phyloP scores from a whole-genome alignment of 352 stramenopile genomes.

The Globisporangium orthogonon region DNA sequence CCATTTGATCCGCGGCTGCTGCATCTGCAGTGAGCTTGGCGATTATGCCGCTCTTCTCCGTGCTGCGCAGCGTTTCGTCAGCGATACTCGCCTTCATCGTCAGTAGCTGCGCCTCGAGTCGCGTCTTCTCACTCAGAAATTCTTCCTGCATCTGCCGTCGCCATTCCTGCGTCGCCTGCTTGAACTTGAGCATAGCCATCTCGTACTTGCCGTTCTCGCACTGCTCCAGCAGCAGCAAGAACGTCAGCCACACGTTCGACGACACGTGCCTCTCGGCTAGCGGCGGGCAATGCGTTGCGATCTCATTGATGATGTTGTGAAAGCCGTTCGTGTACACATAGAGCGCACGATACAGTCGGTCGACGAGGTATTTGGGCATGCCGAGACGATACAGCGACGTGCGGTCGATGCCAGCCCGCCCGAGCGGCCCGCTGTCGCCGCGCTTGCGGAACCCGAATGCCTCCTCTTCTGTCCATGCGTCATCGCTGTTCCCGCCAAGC shows the following conservation, averaged over 20 bases:
- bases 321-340: constrained; percentile 86
- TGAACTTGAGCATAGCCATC: constrained; percentile 85
- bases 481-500: constrained; percentile 17
- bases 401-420: constrained; percentile 62
- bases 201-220: constrained; percentile 80
- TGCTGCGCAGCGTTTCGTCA: constrained; percentile 28
- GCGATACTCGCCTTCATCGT: constrained; percentile 21
- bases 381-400: constrained; percentile 62
- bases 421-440: constrained; percentile 31
- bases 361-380: constrained; percentile 72
- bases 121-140: constrained; percentile 30
- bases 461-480: constrained; percentile 30
- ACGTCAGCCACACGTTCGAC: constrained; percentile 73
- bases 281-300: constrained; percentile 59
- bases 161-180: constrained; percentile 53
- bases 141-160: constrained; percentile 44
- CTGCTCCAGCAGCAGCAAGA: constrained; percentile 69
- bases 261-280: constrained; percentile 69
- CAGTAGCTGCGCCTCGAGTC: constrained; percentile 27
- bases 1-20: constrained; percentile 25
- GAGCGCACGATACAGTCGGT: constrained; percentile 70
- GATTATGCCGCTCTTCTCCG: constrained; percentile 45
- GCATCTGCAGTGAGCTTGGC: constrained; percentile 37
- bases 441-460: constrained; percentile 40
- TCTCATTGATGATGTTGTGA: constrained; percentile 80